Conservation (phyloP, 2,329 filamentous ascomycete species). For the Nemania diffusa region DNA sequence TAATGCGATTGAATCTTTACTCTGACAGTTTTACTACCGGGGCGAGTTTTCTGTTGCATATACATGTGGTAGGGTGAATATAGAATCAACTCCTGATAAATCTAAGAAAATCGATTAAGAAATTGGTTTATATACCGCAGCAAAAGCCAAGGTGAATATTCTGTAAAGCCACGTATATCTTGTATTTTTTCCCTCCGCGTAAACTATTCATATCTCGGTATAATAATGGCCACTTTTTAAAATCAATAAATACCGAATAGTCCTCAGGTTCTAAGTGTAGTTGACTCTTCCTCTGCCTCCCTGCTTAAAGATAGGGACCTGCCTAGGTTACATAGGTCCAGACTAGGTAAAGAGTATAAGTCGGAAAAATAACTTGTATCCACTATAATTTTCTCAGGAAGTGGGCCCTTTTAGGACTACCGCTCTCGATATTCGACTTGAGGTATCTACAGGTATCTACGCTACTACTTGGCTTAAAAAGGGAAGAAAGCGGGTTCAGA, state of each 20-base stretch:
- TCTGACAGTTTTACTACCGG: neutral
- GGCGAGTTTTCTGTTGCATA: neutral
- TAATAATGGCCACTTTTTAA: neutral
- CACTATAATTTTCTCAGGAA: slow-evolving; percentile 22
- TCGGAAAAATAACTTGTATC: slow-evolving; percentile 34
- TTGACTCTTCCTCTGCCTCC: no score
- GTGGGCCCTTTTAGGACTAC: no score
- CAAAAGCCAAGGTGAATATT: neutral
- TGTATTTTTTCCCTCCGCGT: neutral
- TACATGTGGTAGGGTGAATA: neutral
- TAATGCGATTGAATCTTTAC: neutral
- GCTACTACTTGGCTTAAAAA: neutral
- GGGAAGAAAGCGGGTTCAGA: neutral
- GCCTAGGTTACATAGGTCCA: no score
- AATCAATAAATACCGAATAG: neutral
- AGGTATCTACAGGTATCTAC: neutral
- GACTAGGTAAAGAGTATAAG: no score
- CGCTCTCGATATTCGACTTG: neutral
- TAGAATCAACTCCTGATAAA: neutral
- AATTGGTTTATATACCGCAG: neutral
- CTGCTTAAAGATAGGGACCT: no score
- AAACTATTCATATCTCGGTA: slow-evolving; percentile 9
- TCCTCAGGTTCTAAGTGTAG: no score
- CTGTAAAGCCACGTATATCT: neutral
- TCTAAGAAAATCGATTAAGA: neutral